Conservation (phyloP, 768 basidiomycete genomes). For the Termitomyces sp. region DNA sequence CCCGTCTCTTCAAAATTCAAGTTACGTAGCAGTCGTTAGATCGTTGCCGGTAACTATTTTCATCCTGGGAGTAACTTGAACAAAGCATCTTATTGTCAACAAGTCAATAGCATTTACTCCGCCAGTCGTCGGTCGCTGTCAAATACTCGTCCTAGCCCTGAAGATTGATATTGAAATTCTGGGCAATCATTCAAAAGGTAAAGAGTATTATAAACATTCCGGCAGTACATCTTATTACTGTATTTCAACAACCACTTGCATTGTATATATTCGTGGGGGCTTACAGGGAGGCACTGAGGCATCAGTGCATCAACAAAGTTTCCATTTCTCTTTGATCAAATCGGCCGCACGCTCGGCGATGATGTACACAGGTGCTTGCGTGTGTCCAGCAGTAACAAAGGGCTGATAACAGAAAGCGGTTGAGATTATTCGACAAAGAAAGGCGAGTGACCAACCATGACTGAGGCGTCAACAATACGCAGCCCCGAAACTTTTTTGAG, state of each 20-base stretch:
- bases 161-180: not conserved
- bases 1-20: not conserved
- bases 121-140: no score
- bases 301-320: not conserved
- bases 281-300: not conserved
- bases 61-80: no score
- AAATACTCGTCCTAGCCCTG: no score
- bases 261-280: not conserved
- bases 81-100: no score
- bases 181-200: not conserved
- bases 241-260: not conserved
- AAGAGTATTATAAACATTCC: not conserved
- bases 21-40: no score
- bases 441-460: not conserved
- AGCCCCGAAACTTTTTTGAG: not conserved
- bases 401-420: not conserved
- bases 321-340: constrained; percentile 2
- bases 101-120: no score
- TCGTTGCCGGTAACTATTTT: no score
- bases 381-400: constrained; percentile 15
- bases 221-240: not conserved
- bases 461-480: not conserved
- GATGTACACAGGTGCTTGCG: constrained; percentile 19
- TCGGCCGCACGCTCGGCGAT: constrained; percentile 24
- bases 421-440: not conserved